phyloP scores from a whole-genome alignment of 768 basidiomycete species.

The Pholiota microspora region DNA sequence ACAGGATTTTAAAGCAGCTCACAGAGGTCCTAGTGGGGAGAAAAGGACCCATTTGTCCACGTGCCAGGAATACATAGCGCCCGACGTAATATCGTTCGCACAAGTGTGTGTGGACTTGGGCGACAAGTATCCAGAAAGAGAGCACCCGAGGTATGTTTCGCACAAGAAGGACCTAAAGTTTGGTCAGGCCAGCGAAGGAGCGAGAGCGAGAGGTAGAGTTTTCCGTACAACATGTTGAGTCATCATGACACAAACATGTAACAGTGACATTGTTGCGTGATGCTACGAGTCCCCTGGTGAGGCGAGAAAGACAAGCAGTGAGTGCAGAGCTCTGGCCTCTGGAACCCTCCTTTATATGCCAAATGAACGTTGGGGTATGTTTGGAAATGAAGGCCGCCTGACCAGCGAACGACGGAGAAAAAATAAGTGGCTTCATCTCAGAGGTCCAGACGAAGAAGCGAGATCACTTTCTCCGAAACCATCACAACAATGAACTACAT shows the following conservation, averaged over 20 bases:
- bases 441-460: not conserved
- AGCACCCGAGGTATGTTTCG: not conserved
- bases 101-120: not conserved
- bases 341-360: not conserved
- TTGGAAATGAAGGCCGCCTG: not conserved
- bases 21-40: not conserved
- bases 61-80: not conserved
- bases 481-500: not conserved
- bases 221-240: not conserved
- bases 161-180: not conserved
- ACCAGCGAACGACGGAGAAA: not conserved
- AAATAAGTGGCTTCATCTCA: not conserved
- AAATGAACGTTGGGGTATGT: not conserved
- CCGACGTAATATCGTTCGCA: not conserved
- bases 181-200: not conserved
- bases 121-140: not conserved
- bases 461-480: conserved; percentile 1
- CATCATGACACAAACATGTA: not conserved
- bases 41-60: not conserved
- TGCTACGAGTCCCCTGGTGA: not conserved
- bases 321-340: not conserved
- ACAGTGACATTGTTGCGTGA: not conserved
- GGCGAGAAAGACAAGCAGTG: not conserved
- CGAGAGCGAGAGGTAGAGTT: not conserved
- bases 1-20: not conserved